Percentiles rank a stretch among this genome's conserved stretches.
Conservation (phyloP, 805 yeast genomes). For the Spathaspora boniae region DNA sequence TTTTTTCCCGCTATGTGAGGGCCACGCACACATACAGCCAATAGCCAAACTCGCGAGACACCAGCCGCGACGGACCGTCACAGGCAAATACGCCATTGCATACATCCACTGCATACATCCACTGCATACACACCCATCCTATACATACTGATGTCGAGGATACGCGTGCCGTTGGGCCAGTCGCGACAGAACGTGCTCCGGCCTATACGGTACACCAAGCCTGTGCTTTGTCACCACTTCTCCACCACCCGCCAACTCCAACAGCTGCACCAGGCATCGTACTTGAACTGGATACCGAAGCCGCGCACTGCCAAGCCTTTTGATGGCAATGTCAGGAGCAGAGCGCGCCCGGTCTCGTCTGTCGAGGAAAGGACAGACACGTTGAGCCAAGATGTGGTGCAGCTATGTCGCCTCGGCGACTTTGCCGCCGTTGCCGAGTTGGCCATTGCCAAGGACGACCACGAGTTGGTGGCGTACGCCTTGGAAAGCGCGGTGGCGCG, state of each 20-base stretch:
- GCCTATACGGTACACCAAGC: too few relatives aligned
- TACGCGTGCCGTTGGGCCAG: not conserved
- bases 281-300: too few relatives aligned
- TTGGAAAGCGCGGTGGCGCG: slow-evolving; percentile 9
- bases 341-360: too few relatives aligned
- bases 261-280: too few relatives aligned
- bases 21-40: not conserved
- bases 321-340: too few relatives aligned
- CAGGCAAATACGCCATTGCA: too few relatives aligned
- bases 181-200: not conserved
- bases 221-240: too few relatives aligned
- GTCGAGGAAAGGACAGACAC: not conserved
- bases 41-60: too few relatives aligned
- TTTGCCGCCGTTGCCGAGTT: not conserved
- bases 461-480: slow-evolving; percentile 5
- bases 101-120: not conserved
- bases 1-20: not conserved
- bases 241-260: too few relatives aligned
- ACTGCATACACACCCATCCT: not conserved
- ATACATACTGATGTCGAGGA: not conserved
- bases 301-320: too few relatives aligned
- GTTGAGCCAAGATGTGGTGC: not conserved
- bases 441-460: not conserved
- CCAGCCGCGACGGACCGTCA: too few relatives aligned
- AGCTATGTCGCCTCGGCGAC: not conserved